Evolutionary conservation across 441 rosid genomes (phyloP).

Genomic region (Corymbia calophylla): DNA sequence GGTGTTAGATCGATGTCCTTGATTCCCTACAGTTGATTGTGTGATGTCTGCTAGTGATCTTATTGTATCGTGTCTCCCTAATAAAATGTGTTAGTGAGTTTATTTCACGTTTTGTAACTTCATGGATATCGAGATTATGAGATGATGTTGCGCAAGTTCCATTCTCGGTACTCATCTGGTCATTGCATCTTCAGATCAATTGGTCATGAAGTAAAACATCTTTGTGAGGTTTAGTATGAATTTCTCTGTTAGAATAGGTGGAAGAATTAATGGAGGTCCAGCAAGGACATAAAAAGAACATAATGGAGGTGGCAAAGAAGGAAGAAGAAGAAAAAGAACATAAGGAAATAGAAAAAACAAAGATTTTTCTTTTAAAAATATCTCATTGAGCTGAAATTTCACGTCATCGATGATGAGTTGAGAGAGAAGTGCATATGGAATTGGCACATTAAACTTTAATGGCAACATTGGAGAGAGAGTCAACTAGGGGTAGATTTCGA

Average conservation of each 20-base stretch:
- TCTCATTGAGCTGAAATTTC: not conserved
- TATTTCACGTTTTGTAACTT: not conserved
- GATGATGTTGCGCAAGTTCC: not conserved
- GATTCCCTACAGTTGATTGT: not conserved
- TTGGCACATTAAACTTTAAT: not conserved
- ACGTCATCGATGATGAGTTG: not conserved
- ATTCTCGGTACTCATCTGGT: accelerated
- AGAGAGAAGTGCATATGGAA: not conserved
- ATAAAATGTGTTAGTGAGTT: not conserved
- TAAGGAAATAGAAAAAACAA: not conserved
- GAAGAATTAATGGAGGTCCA: not conserved
- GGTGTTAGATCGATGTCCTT: not conserved
- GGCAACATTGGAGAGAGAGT: not conserved
- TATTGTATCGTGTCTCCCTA: not conserved
- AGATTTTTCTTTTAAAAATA: not conserved
- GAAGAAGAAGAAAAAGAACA: not conserved
- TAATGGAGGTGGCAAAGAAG: not conserved
- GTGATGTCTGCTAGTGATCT: not conserved
- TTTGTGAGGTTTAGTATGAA: not conserved
- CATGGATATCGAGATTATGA: not conserved
- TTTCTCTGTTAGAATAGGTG: not conserved
- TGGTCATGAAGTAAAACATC: not conserved
- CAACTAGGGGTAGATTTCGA: not conserved
- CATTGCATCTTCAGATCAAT: not conserved
- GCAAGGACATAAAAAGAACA: not conserved